Conservation (phyloP, 176 grass and related monocot genomes). For the Carex pumila region DNA sequence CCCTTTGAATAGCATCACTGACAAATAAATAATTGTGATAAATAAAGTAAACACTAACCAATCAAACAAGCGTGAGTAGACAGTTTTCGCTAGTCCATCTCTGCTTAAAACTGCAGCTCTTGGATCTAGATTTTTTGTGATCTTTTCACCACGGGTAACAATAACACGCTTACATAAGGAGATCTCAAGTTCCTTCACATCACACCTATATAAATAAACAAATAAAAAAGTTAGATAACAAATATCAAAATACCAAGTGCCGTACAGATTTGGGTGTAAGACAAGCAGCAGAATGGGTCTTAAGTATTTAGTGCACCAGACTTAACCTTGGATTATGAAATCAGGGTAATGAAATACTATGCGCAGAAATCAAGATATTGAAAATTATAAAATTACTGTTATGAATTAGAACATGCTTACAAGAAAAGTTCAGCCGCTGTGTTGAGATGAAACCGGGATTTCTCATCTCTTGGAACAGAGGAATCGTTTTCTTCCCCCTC, state of each 20-base stretch:
- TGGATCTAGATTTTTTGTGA: conserved; percentile 69
- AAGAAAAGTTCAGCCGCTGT: conserved; percentile 96
- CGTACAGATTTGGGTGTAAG: background rate
- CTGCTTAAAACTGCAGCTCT: conserved; percentile 82
- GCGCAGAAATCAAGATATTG: background rate
- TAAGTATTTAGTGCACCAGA: background rate
- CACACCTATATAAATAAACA: conserved; percentile 56
- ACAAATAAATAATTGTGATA: background rate
- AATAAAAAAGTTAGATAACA: conserved; percentile 26
- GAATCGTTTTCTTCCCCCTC: conserved; percentile 87
- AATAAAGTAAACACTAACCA: conserved; percentile 50
- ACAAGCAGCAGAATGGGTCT: background rate
- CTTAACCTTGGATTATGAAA: background rate
- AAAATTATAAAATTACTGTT: conserved; percentile 12
- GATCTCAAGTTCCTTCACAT: conserved; percentile 64
- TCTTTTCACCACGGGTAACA: conserved; percentile 83
- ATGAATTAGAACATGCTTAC: conserved; percentile 35
- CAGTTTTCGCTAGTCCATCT: conserved; percentile 89
- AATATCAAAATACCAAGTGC: background rate
- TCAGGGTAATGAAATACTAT: background rate
- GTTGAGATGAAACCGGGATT: conserved; percentile 72
- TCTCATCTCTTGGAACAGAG: conserved; percentile 81
- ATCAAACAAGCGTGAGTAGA: conserved; percentile 94
- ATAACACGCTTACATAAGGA: conserved; percentile 93
- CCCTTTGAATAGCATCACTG: background rate